Evolutionary conservation across 2,329 filamentous ascomycete genomes (phyloP).

Genomic region (Cladosporium sp.): DNA sequence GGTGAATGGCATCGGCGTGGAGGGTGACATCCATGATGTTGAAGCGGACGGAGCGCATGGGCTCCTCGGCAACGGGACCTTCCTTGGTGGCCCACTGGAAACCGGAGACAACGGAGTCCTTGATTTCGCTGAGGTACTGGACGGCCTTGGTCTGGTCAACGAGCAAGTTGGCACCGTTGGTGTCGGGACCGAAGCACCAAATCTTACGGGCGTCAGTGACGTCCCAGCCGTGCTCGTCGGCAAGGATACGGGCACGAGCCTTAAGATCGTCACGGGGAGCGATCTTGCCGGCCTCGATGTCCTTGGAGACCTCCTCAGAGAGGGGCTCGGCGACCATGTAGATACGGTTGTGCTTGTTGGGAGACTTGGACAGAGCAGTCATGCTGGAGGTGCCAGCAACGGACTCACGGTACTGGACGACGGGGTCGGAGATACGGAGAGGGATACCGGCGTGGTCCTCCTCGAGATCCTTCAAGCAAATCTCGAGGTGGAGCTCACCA

Average conservation of each 20-base stretch:
- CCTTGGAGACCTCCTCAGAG: constrained; percentile 82
- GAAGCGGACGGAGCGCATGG: constrained; percentile 94
- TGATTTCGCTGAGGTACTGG: constrained; percentile 99
- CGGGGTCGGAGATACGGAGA: constrained; percentile 94
- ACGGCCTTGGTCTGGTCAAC: constrained; percentile 99
- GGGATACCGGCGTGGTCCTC: constrained; percentile 98
- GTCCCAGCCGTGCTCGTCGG: constrained; percentile 98
- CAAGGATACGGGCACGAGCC: constrained; percentile 89
- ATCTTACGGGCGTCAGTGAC: constrained; percentile 99
- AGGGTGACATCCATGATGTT: constrained; percentile 99
- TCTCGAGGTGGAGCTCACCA: constrained; percentile 98
- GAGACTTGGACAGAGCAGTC: constrained; percentile 96
- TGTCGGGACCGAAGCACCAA: constrained; percentile 99
- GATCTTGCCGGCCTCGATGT: constrained; percentile 91
- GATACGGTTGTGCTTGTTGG: constrained; percentile 99
- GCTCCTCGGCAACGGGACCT: constrained; percentile 96
- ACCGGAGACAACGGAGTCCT: constrained; percentile 98
- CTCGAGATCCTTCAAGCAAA: constrained; percentile 99
- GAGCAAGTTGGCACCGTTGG: constrained; percentile 94
- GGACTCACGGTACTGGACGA: constrained; percentile 98
- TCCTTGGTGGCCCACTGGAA: constrained; percentile 99
- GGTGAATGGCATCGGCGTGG: constrained; percentile 98
- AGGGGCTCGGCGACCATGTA: constrained; percentile 92
- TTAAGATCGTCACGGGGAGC: constrained; percentile 97
- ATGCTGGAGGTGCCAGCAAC: constrained; percentile 82